These are phyloP conservation scores for Niebla homalea DNA, from an alignment of 495 filamentous ascomycete genomes.

Conservation along the genomic window DNA sequence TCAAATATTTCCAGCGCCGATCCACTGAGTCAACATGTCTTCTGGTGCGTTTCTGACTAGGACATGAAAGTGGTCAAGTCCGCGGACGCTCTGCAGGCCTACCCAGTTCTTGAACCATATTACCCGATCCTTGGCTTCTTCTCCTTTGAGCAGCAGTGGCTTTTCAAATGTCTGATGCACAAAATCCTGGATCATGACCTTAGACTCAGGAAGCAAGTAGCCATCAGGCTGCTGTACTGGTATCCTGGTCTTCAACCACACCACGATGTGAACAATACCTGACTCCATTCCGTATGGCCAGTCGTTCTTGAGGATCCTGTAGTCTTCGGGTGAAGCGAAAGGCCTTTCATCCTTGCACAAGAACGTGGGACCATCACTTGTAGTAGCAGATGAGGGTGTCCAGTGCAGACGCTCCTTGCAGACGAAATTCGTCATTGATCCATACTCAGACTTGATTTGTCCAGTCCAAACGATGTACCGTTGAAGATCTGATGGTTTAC, in stretches of 20 bases:
- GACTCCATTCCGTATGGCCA: conserved; percentile 60
- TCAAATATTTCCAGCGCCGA: not conserved
- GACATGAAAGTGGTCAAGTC: conserved; percentile 51
- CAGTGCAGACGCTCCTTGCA: conserved; percentile 60
- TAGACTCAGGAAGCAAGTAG: conserved; percentile 48
- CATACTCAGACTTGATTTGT: conserved; percentile 56
- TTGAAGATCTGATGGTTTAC: conserved; percentile 69
- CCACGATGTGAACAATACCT: conserved; percentile 50
- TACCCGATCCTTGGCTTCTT: conserved; percentile 38
- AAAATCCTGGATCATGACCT: conserved; percentile 40
- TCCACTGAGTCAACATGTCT: conserved; percentile 8
- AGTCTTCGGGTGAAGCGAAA: conserved; percentile 45
- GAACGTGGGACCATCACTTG: conserved; percentile 16
- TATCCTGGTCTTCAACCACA: conserved; percentile 52
- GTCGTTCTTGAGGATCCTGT: conserved; percentile 53
- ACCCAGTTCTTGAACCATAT: conserved; percentile 77
- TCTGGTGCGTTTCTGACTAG: conserved; percentile 10
- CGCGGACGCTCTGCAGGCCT: conserved; percentile 57
- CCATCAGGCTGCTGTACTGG: conserved; percentile 40
- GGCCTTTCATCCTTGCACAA: conserved; percentile 31
- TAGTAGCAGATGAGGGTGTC: conserved; percentile 24
- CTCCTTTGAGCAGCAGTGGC: conserved; percentile 28
- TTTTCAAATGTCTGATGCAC: conserved; percentile 45
- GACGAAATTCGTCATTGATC: conserved; percentile 65
- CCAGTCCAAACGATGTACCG: conserved; percentile 73